Percentiles rank a stretch among this genome's conserved stretches.
Evolutionary conservation across 352 stramenopile genomes (phyloP).

Genomic region (Phytophthora vignae): DNA sequence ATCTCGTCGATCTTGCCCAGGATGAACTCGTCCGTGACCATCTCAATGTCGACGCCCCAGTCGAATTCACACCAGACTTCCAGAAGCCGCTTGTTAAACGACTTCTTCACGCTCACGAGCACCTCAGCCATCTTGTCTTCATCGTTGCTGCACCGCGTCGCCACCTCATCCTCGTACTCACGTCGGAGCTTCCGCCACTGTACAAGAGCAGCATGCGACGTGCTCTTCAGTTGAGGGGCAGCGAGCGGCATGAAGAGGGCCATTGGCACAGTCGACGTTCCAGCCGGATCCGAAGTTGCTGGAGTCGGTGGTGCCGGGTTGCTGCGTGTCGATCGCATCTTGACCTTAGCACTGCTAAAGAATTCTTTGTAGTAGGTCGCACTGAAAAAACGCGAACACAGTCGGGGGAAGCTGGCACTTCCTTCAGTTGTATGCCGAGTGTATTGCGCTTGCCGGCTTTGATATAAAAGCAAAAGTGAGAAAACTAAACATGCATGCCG

Average conservation of each 20-base stretch:
- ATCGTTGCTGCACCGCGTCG: slow-evolving; percentile 18
- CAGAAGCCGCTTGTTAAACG: slow-evolving; percentile 20
- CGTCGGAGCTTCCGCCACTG: slow-evolving; percentile 9
- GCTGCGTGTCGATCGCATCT: background rate
- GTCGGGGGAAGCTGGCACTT: too few species aligned
- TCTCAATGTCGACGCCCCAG: slow-evolving; percentile 8
- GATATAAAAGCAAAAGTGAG: slow-evolving; percentile 4
- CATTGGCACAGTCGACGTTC: slow-evolving; percentile 9
- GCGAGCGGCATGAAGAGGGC: slow-evolving; percentile 17
- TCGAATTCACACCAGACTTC: slow-evolving; percentile 17
- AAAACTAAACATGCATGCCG: slow-evolving; percentile 9
- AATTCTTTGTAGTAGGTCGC: too few species aligned
- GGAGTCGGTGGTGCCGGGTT: background rate
- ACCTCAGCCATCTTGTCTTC: slow-evolving; percentile 6
- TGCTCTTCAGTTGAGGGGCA: slow-evolving; percentile 20
- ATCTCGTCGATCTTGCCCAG: slow-evolving; percentile 25
- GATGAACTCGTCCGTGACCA: slow-evolving; percentile 22
- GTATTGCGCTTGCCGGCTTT: slow-evolving; percentile 14
- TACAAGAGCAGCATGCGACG: slow-evolving; percentile 8
- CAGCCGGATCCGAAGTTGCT: background rate
- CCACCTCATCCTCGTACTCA: slow-evolving; percentile 17
- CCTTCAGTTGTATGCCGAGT: too few species aligned
- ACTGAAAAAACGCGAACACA: too few species aligned
- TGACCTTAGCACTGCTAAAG: slow-evolving; percentile 13
- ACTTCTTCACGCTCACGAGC: slow-evolving; percentile 16